Percentiles rank a stretch among this genome's conserved stretches.
Evolutionary conservation across 2,329 filamentous ascomycete genomes (phyloP).

Genomic region (Curvularia sp.): DNA sequence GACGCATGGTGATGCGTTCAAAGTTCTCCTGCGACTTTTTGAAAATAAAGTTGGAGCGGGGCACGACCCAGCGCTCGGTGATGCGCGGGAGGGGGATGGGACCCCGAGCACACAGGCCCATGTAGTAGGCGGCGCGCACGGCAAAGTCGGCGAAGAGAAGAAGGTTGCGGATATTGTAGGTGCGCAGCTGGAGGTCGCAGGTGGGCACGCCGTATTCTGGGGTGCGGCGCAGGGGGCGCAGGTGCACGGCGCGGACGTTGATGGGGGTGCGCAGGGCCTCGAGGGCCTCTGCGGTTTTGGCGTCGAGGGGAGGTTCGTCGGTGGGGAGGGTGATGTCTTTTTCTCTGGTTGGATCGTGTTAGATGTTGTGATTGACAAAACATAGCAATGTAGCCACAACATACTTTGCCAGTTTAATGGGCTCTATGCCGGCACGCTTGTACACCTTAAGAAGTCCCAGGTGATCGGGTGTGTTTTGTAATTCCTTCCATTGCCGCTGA

Average conservation of each 20-base stretch:
- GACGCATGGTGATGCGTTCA: conserved; percentile 83
- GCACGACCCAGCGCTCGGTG: conserved; percentile 93
- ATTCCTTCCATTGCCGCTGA: conserved; percentile 37
- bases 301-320: conserved; percentile 39
- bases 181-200: conserved; percentile 91
- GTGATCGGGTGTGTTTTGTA: conserved; percentile 43
- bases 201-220: conserved; percentile 79
- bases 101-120: conserved; percentile 83
- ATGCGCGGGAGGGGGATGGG: conserved; percentile 86
- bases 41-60: conserved; percentile 85
- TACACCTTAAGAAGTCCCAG: conserved; percentile 40
- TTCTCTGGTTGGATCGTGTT: conserved; percentile 22
- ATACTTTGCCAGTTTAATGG: conserved; percentile 47
- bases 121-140: conserved; percentile 91
- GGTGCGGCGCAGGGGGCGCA: conserved; percentile 79
- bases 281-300: conserved; percentile 40
- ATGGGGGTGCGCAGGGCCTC: conserved; percentile 62
- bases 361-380: not conserved
- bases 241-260: conserved; percentile 83
- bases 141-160: conserved; percentile 96
- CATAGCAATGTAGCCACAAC: not conserved
- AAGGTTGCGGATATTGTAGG: conserved; percentile 86
- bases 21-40: conserved; percentile 99
- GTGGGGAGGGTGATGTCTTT: conserved; percentile 43
- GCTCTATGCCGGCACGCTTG: conserved; percentile 44